Base-by-base conservation (phyloP, 2,329 filamentous ascomycete genomes). In the Aspergillus uvarum region DNA sequence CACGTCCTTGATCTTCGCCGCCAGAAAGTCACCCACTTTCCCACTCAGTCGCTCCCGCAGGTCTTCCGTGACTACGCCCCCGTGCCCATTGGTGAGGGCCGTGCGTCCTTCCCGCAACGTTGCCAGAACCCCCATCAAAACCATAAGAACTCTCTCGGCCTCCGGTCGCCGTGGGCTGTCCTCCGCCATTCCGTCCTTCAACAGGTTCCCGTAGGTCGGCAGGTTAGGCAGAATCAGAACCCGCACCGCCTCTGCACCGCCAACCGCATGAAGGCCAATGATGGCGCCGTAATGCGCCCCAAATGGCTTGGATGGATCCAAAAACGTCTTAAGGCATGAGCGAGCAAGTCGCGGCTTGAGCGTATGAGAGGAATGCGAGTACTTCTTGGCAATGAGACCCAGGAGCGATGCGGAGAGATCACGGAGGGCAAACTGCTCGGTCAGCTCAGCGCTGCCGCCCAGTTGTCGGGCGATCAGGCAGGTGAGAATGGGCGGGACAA, bases 241-340 rank as follows among this genome's bases (percentile, higher is more conserved):
- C 21, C 84, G 80, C n/a, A 89, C 81, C 22, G 86, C 85, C 61
- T 89, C 86, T 0, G 81, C 70, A 10, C 88, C 92, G 26, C 92
- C 92, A 24, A 96, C 88, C 1, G 89, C 87, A 2, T 89, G 83
- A 2, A 99, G 81, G 1, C 93, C 94, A 31, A 88, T 85, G 22
- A 99, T 84, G 6, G 94, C 92, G 49, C 95, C 95, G 72, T 95
- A 99, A 70, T 96, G 91, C 1, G 94, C 89, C 1, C 90, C 87
- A 0, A 92, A 85, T 0, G 92, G 88, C 71, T 93, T 92, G 48
- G 88, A 87, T 0, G 92, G 91, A 70, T 97, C 93, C 31, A 99
- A 84, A 75, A 97, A 94, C 69, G 90, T 88, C 78, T 96, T 96
- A 35, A 98, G 84, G 70, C 92, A 97, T 0, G 93, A 95, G n/a